Base-by-base conservation (phyloP, 192 early-diverging fungal species). In the Podila verticillata region DNA sequence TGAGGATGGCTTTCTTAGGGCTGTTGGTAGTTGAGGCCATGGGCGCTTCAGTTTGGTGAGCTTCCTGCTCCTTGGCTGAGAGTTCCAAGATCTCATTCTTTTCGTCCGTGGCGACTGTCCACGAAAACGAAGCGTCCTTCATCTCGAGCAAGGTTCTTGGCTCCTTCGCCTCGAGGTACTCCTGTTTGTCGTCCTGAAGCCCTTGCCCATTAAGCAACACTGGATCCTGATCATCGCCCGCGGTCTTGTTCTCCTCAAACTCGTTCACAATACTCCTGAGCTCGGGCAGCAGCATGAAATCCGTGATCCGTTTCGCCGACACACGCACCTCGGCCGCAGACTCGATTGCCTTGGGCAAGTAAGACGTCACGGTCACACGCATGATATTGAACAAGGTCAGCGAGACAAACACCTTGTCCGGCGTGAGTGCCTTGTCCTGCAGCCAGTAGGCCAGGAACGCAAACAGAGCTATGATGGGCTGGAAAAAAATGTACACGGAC, bases 401-500 rank as follows among this genome's bases (percentile, higher is more conserved):
- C 3, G 73, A 72, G 17, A 75, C 68, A 68, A 83, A 83, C 48
- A 83, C 74, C 58, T 75, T 83, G 74, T 83, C 82, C 1, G 82
- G 82, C 0, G 39, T 57, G 57, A 83, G 49, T 0, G 59, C 32
- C 47, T 73, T 78, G 44, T 47, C 66, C n/a, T 77, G 82, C 24
- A 75, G 57, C 82, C 82, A 83, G 48, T 57, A 83, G 5, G 73
- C 72, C 54, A 75, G 48, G 68, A 83, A 83, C 31, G 68, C 68
- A 58, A 70, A 68, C 13, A 77, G 48, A 7, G 73, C 73, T 39
- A 65, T 75, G 56, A 83, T 58, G 31, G 82, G 66, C 26, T 67
- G 74, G 70, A 83, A 83, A 65, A 75, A 83, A 20, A 83, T 78
- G 66, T 72, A 83, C 36, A 83, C 67, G 49, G 74, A 74, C 70